phyloP scores from a whole-genome alignment of 1,139 yeast genomes.

The Casaregolazyma lundiana region DNA sequence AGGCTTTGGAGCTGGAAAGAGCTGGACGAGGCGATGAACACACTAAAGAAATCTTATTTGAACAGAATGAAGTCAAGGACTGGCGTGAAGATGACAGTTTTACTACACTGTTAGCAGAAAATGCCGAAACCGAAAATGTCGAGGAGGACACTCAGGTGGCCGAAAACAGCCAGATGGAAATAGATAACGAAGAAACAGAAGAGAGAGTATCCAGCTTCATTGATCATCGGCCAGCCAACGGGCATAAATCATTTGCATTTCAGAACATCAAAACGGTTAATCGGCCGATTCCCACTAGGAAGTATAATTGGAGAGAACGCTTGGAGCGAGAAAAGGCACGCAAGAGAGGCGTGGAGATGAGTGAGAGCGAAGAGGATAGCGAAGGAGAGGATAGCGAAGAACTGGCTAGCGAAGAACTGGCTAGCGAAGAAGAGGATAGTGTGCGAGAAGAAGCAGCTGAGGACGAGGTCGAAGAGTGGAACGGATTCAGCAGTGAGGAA shows the following conservation, averaged over 20 bases:
- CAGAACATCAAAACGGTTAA: conserved; percentile 47
- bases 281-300: conserved; percentile 38
- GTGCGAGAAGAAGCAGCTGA: conserved; percentile 20
- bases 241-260: conserved; percentile 46
- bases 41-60: conserved; percentile 56
- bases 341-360: conserved; percentile 20
- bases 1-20: conserved; percentile 69
- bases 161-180: not conserved
- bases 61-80: conserved; percentile 59
- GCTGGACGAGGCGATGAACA: conserved; percentile 68
- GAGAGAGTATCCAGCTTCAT: conserved; percentile 50
- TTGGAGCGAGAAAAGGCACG: conserved; percentile 43
- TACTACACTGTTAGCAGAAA: conserved; percentile 18
- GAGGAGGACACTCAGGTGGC: conserved; percentile 13
- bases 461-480: conserved; percentile 24
- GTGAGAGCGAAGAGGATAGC: conserved; percentile 22
- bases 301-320: conserved; percentile 55
- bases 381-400: conserved; percentile 15
- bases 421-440: conserved; percentile 16
- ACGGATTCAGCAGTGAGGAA: conserved; percentile 15
- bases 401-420: conserved; percentile 11
- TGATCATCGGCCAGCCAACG: conserved; percentile 68
- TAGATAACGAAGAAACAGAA: conserved; percentile 9
- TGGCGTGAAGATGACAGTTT: conserved; percentile 48
- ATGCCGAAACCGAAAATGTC: conserved; percentile 23